Evolutionary conservation across 2,329 filamentous ascomycete species (phyloP).

Genomic region (Cladosporium sp.): DNA sequence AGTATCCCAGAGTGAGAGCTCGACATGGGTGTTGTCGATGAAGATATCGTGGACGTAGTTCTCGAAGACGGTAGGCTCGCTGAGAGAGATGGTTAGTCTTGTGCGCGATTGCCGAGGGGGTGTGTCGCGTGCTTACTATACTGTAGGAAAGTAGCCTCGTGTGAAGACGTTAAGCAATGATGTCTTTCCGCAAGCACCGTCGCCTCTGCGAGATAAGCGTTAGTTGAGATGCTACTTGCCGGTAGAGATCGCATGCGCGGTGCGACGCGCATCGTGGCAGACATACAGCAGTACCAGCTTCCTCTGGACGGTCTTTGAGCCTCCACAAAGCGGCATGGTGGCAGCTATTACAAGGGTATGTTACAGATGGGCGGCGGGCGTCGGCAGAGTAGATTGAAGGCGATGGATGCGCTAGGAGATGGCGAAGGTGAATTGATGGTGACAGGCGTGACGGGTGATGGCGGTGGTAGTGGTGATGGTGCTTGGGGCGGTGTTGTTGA

Average conservation of each 20-base stretch:
- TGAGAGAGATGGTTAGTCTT: slow-evolving; percentile 28
- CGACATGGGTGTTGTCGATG: slow-evolving; percentile 94
- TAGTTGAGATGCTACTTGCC: slow-evolving; percentile 11
- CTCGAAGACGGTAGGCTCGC: slow-evolving; percentile 94
- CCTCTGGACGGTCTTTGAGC: slow-evolving; percentile 75
- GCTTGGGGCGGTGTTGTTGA: background rate
- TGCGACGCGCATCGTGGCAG: slow-evolving; percentile 18
- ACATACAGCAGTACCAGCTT: slow-evolving; percentile 89
- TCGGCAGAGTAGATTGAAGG: background rate
- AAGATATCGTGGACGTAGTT: slow-evolving; percentile 99
- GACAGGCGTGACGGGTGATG: background rate
- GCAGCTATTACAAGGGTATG: slow-evolving; percentile 6
- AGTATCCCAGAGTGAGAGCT: slow-evolving; percentile 96
- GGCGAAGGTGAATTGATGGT: background rate
- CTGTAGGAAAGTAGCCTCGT: slow-evolving; percentile 95
- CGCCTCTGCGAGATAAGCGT: slow-evolving; percentile 59
- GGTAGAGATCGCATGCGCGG: background rate
- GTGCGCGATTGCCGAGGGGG: background rate
- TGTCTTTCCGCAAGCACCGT: slow-evolving; percentile 96
- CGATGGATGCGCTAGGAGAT: slow-evolving; percentile 8
- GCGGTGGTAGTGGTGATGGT: background rate
- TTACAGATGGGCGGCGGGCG: background rate
- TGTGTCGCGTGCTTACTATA: slow-evolving; percentile 61
- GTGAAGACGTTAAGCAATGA: slow-evolving; percentile 97
- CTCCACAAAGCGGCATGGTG: slow-evolving; percentile 47